Conservation (phyloP, 208 protist genomes). For the Trypanosomatidae sp. region DNA sequence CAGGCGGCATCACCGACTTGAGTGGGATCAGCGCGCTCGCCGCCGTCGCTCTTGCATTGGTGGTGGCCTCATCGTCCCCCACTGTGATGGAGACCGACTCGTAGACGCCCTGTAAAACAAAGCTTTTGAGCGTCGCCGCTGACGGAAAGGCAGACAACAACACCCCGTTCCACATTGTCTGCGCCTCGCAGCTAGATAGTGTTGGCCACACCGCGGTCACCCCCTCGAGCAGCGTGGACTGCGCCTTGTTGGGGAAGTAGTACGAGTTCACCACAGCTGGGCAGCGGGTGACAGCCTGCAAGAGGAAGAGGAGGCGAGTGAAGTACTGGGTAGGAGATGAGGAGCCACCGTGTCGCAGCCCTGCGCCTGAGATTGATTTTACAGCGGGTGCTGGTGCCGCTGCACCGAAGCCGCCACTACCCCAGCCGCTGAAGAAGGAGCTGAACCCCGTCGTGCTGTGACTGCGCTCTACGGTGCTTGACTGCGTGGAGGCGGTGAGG, state of each 20-base stretch:
- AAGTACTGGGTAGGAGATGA: slow-evolving; percentile 12
- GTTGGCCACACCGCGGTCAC: slow-evolving; percentile 54
- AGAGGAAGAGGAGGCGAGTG: slow-evolving; percentile 17
- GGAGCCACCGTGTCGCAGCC: background rate
- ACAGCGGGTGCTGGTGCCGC: background rate
- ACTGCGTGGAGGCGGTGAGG: background rate
- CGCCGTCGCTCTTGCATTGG: slow-evolving; percentile 4
- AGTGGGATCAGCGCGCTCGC: slow-evolving; percentile 19
- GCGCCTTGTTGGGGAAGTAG: slow-evolving; percentile 69
- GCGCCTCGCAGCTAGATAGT: slow-evolving; percentile 31
- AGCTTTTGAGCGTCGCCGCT: slow-evolving; percentile 23
- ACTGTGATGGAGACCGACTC: background rate
- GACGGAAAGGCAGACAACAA: slow-evolving; percentile 52
- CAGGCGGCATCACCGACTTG: slow-evolving; percentile 38
- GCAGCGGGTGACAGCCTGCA: slow-evolving; percentile 23
- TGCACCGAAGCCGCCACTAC: background rate
- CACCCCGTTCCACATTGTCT: slow-evolving; percentile 35
- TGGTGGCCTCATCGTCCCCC: background rate
- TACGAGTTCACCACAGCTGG: slow-evolving; percentile 44
- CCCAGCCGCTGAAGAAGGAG: slow-evolving; percentile 18
- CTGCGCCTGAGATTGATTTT: background rate
- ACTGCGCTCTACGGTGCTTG: background rate
- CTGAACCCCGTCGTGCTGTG: slow-evolving; percentile 7
- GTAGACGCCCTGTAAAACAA: slow-evolving; percentile 30
- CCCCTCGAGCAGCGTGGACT: slow-evolving; percentile 51